Evolutionary conservation across 2,329 filamentous ascomycete genomes (phyloP).

Genomic region (Cordyceps cicadae): DNA sequence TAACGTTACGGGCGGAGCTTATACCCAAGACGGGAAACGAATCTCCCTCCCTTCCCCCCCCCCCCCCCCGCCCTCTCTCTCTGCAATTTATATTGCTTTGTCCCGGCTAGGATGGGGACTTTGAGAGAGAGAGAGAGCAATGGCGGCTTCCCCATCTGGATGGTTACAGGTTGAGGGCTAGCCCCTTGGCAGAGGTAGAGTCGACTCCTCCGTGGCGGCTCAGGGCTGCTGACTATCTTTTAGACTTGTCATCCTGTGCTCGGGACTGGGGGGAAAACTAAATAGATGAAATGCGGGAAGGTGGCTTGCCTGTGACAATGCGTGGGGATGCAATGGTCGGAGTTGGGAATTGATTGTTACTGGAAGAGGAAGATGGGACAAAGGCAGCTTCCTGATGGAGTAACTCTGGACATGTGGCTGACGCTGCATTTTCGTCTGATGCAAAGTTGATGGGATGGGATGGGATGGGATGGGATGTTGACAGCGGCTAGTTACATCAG

Average conservation of each 20-base stretch:
- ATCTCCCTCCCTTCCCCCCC: too few species aligned
- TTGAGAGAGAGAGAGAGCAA: too few species aligned
- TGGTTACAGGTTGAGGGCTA: background rate
- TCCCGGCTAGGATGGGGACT: background rate
- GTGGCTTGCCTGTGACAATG: background rate
- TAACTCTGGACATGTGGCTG: background rate
- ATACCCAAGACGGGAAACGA: background rate
- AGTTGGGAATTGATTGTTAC: background rate
- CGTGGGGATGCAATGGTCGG: background rate
- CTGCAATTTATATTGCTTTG: background rate
- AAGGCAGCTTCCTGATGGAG: slow-evolving; percentile 3
- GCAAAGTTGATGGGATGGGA: background rate
- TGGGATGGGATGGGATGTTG: background rate
- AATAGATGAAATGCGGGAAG: background rate
- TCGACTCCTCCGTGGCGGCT: background rate
- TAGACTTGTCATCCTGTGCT: background rate
- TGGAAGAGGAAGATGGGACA: background rate
- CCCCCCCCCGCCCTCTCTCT: too few species aligned
- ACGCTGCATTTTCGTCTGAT: background rate
- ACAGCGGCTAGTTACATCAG: background rate
- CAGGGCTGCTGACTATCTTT: background rate
- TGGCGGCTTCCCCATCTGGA: background rate
- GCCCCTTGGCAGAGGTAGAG: background rate
- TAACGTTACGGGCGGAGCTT: slow-evolving; percentile 9
- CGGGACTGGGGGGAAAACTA: background rate